Evolutionary conservation across 768 basidiomycete genomes (phyloP), one percentile per base, ranked within the genome.

Genomic region (Candolleomyces aberdarensis): DNA sequence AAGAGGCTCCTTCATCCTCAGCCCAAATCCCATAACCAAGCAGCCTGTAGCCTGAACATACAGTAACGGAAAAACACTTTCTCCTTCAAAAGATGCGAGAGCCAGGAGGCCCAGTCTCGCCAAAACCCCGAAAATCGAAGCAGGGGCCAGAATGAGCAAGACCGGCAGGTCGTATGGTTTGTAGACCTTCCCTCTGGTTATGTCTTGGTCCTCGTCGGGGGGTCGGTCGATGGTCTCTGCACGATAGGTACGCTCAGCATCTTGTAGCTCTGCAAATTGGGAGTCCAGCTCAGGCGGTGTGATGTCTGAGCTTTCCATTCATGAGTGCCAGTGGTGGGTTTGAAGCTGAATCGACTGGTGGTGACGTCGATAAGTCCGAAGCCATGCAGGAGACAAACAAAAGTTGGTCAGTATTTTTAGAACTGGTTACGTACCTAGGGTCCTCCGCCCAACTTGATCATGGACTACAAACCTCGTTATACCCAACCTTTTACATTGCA

Each of bases 21-120:
- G 68, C 8, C 80, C 82, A 56, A 92, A 74, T 2, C 97, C 97
- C 95, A 99, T 98, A 31, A 96, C 76, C 57, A 94, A 77, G 74
- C 96, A 98, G 17, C 97, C 97, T 0, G 88, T 75, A 0, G 86
- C 90, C 71, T 99, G 96, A 0, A 85, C 81, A 77, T 95, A 98
- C 4, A 88, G 85, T 22, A 98, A 76, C 2, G 91, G 79, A 69
- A 95, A 98, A 5, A 98, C 85, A 64, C 85, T 82, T 48, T 81
- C 72, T 1, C 91, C 92, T 41, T 87, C 80, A 66, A 93, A 98
- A 0, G 81, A 84, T 19, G 81, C 82, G 49, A 98, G 75, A 7
- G 92, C 90, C 31, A 82, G 70, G 8, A 97, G 71, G 0, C 96
- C 96, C 5, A 98, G 75, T 40, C 96, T 80, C 11, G 89, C 86